Percentiles rank a stretch among this genome's conserved stretches.
phyloP scores from a whole-genome alignment of 129 eudicot species.

The Helianthus annuus region DNA sequence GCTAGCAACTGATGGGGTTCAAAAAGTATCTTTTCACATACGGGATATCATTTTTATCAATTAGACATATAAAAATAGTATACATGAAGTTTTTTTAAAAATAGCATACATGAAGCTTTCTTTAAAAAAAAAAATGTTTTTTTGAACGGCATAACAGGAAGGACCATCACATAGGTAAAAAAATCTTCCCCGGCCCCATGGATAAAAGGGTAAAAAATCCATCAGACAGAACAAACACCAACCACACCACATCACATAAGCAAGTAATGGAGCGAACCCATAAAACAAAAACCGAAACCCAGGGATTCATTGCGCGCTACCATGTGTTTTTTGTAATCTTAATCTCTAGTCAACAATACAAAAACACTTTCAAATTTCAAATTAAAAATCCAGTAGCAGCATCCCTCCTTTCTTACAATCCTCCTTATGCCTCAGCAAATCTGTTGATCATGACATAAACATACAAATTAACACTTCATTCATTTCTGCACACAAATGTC shows the following conservation, averaged over 20 bases:
- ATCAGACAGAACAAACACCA: too few species aligned
- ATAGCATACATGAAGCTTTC: too few species aligned
- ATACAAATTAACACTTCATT: not conserved
- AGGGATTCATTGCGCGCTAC: not conserved
- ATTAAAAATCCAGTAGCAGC: not conserved
- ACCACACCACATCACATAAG: not conserved
- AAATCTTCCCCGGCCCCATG: too few species aligned
- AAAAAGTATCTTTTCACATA: too few species aligned
- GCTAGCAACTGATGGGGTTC: too few species aligned
- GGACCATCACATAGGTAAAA: too few species aligned
- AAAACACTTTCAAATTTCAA: slow-evolving; percentile 2
- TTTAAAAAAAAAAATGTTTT: too few species aligned
- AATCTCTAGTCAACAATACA: slow-evolving; percentile 4
- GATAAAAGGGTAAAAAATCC: not conserved
- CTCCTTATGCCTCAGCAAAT: slow-evolving; percentile 19
- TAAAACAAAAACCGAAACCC: not conserved
- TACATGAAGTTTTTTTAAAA: too few species aligned
- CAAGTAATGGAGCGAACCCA: not conserved
- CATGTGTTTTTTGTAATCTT: not conserved
- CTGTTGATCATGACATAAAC: not conserved
- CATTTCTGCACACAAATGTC: not conserved
- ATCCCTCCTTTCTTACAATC: not conserved
- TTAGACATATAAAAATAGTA: too few species aligned
- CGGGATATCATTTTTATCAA: too few species aligned
- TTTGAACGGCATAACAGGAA: too few species aligned